Conservation (phyloP, 2,329 filamentous ascomycete species). For the Stachybotrys echinatus region DNA sequence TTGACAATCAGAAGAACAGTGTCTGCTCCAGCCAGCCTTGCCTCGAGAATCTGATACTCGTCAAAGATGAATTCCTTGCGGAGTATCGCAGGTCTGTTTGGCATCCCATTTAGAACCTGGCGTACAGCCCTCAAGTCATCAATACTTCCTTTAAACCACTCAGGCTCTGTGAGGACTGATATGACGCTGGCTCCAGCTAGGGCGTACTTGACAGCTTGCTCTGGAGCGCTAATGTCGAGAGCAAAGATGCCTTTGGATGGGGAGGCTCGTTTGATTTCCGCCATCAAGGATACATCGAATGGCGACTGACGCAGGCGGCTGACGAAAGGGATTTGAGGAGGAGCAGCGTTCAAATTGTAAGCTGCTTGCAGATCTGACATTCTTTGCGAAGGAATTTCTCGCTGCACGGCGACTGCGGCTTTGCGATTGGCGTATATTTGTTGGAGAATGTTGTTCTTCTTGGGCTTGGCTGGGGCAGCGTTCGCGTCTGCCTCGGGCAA, state of each 20-base stretch:
- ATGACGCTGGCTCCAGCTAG: slow-evolving; percentile 94
- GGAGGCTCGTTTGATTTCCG: slow-evolving; percentile 94
- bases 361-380: slow-evolving; percentile 79
- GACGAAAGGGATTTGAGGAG: slow-evolving; percentile 76
- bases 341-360: slow-evolving; percentile 78
- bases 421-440: slow-evolving; percentile 83
- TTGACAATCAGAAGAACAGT: slow-evolving; percentile 96
- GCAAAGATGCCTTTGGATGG: slow-evolving; percentile 96
- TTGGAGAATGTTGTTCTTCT: slow-evolving; percentile 81
- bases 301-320: slow-evolving; percentile 74
- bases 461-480: slow-evolving; percentile 29
- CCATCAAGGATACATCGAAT: slow-evolving; percentile 89
- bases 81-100: slow-evolving; percentile 84
- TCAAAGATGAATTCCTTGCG: slow-evolving; percentile 98
- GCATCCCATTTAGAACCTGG: slow-evolving; percentile 83
- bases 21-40: slow-evolving; percentile 85
- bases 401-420: slow-evolving; percentile 72
- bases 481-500: slow-evolving; percentile 19
- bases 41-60: slow-evolving; percentile 96
- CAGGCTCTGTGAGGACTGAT: slow-evolving; percentile 94
- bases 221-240: slow-evolving; percentile 78
- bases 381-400: slow-evolving; percentile 77
- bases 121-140: slow-evolving; percentile 86
- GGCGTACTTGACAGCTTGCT: slow-evolving; percentile 87
- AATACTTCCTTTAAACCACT: slow-evolving; percentile 98